phyloP scores from a whole-genome alignment of 2,329 filamentous ascomycete species.

The Colletotrichum aenigma region DNA sequence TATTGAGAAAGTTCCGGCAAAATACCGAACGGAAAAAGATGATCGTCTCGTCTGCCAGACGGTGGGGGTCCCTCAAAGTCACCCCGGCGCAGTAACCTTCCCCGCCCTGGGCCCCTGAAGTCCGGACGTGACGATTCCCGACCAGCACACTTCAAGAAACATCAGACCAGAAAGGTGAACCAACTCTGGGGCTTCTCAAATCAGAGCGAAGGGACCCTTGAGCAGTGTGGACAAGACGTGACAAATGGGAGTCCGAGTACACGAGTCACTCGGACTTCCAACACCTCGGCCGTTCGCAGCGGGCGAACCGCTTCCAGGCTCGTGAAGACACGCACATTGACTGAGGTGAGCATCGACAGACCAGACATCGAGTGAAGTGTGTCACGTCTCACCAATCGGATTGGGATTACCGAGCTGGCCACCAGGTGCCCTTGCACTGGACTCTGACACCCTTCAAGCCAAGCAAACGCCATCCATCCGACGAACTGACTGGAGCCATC shows the following conservation, averaged over 20 bases:
- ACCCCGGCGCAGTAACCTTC: not conserved
- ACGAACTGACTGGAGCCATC: not conserved
- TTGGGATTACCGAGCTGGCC: not conserved
- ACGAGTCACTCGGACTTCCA: not conserved
- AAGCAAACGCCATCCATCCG: not conserved
- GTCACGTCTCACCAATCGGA: not conserved
- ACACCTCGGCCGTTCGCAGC: not conserved
- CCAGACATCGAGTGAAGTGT: not conserved
- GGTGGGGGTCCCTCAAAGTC: rapidly evolving
- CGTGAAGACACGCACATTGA: not conserved
- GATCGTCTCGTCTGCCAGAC: not conserved
- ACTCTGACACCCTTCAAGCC: not conserved
- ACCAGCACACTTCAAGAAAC: not conserved
- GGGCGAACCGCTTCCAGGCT: not conserved
- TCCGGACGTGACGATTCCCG: not conserved
- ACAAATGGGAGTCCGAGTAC: not conserved
- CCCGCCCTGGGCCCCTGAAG: not conserved
- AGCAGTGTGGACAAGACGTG: not conserved
- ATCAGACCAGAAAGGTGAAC: not conserved
- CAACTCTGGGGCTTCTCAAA: not conserved
- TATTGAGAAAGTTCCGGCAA: not conserved
- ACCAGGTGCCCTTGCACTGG: not conserved
- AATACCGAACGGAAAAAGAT: not conserved
- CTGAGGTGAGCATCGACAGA: not conserved
- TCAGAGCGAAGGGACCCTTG: not conserved